Base-by-base conservation (phyloP, 257 asterid genomes). In the Linderniella brevidens region DNA sequence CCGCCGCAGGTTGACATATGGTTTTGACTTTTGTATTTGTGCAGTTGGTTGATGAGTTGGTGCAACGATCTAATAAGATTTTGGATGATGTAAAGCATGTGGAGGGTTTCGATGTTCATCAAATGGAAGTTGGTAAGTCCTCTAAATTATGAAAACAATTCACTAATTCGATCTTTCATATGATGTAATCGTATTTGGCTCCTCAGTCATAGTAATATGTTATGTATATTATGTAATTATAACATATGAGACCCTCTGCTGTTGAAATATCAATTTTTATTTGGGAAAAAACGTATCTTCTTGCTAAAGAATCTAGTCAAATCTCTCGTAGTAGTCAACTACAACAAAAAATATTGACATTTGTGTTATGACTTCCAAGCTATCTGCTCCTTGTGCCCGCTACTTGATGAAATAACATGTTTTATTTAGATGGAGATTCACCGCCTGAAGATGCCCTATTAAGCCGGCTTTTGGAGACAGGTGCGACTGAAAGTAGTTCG, bases 21-120 rank as follows among this genome's bases (percentile, higher is more conserved):
- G 53, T 46, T 16, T 57, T 66, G 59, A 43, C 52, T 61, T 40
- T 51, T 35, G 47, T 44, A 53, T 57, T 67, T 57, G 49, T 17
- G 58, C 74, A 90, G 99, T 59, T 77, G 74, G 84, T 85, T 60
- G 70, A 70, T 62, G 77, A 77, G 65, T 53, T 90, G 68, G 86
- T 79, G 53, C 62, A 75, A 38, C 69, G 68, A 52, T 62, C 94
- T 45, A 59, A 53, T 41, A 49, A 50, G 62, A 41, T 67, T 35
- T 67, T 60, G 61, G 85, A 73, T 14, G 50, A 20, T 40, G 58
- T 65, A 55, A 71, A 65, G 48, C 62, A 50, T 54, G 83, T 71
- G 56, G 68, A 40, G 43, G 73, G 62, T 56, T 63, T 46, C 43
- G 74, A 65, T 44, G 35, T 66, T 65, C 86, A 56, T 38, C 39